phyloP scores from a whole-genome alignment of 2,329 filamentous ascomycete genomes.

The Daldinia sp. region DNA sequence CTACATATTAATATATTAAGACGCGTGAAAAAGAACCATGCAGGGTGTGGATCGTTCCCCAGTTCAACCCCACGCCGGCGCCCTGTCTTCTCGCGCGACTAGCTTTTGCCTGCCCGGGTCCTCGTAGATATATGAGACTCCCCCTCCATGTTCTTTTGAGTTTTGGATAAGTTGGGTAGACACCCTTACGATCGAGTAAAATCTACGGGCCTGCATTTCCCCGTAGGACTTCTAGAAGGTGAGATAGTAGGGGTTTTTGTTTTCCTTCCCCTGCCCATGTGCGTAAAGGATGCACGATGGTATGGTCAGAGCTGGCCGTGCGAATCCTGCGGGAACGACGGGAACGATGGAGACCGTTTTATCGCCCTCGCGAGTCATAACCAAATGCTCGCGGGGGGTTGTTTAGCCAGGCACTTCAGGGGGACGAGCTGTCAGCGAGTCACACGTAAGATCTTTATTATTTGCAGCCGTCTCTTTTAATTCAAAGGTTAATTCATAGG shows the following conservation, averaged over 20 bases:
- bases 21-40: conserved; percentile 34
- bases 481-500: conserved; percentile 12
- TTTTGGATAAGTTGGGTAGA: conserved; percentile 29
- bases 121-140: conserved; percentile 17
- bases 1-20: conserved; percentile 21
- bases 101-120: conserved; percentile 5
- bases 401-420: conserved; percentile 7
- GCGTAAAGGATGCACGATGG: conserved; percentile 21
- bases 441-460: conserved; percentile 31
- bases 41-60: conserved; percentile 19
- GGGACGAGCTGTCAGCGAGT: conserved; percentile 11
- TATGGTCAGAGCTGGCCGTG: conserved; percentile 14
- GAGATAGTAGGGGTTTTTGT: not conserved
- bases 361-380: not conserved
- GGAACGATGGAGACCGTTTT: not conserved
- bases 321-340: conserved; percentile 26
- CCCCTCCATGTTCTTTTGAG: conserved; percentile 16
- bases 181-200: conserved; percentile 17
- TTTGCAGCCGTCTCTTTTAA: not conserved
- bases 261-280: conserved; percentile 11
- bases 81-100: not conserved
- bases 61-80: conserved; percentile 27
- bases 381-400: conserved; percentile 9
- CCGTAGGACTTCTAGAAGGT: conserved; percentile 18
- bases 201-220: conserved; percentile 24